These are phyloP conservation scores for Decorospora gaudefroyi DNA, from an alignment of 2,329 filamentous ascomycete genomes.

Conservation along the genomic window DNA sequence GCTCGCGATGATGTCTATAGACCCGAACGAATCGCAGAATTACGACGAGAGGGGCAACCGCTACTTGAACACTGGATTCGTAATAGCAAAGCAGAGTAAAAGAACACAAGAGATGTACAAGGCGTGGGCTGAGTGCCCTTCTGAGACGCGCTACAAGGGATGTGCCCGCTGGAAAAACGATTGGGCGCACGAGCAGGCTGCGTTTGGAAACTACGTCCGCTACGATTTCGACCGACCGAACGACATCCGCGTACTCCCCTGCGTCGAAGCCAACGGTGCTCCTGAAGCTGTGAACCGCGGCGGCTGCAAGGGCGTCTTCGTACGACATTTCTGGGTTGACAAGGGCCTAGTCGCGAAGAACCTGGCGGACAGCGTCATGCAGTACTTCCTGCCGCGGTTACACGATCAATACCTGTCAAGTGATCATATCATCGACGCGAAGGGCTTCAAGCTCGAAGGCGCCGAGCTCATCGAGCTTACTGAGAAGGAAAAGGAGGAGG, in stretches of 20 bases:
- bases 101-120: slow-evolving; percentile 47
- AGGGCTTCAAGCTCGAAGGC: slow-evolving; percentile 41
- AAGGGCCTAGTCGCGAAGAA: slow-evolving; percentile 41
- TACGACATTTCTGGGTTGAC: slow-evolving; percentile 48
- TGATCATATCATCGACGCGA: slow-evolving; percentile 43
- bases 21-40: slow-evolving; percentile 51
- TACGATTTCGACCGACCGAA: slow-evolving; percentile 47
- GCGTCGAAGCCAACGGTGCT: slow-evolving; percentile 47
- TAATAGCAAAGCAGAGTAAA: slow-evolving; percentile 50
- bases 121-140: slow-evolving; percentile 47
- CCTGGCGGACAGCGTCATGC: slow-evolving; percentile 44
- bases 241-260: slow-evolving; percentile 46
- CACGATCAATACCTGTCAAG: slow-evolving; percentile 40
- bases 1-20: slow-evolving; percentile 54
- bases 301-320: slow-evolving; percentile 47
- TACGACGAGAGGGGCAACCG: slow-evolving; percentile 49
- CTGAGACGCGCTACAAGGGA: slow-evolving; percentile 41
- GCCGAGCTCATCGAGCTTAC: slow-evolving; percentile 42
- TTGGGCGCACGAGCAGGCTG: slow-evolving; percentile 48
- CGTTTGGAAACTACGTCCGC: slow-evolving; percentile 48
- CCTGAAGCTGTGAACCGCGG: slow-evolving; percentile 42
- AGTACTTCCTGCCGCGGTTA: slow-evolving; percentile 43
- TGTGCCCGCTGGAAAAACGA: slow-evolving; percentile 45
- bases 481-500: slow-evolving; percentile 35
- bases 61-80: slow-evolving; percentile 53